A percentile compares a stretch with the other conserved stretches of the same genome.
Conservation (phyloP, 1,284 basidiomycete species). For the Peniophora sp. region DNA sequence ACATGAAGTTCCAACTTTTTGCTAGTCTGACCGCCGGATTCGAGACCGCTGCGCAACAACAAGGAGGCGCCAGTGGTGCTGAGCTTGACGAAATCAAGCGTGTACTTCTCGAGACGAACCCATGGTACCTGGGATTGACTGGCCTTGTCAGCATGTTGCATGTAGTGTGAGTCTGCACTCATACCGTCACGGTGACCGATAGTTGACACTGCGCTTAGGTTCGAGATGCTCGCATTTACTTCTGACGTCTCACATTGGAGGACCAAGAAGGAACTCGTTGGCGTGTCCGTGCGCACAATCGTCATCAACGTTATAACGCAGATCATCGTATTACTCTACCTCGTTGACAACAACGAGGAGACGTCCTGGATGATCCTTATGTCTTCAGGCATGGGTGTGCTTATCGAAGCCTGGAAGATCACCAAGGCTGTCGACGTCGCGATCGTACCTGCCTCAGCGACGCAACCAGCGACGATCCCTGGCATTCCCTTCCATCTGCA, state of each 20-base stretch:
- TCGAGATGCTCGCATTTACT: slow-evolving; percentile 93
- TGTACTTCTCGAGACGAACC: slow-evolving; percentile 91
- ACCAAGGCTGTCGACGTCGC: slow-evolving; percentile 85
- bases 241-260: slow-evolving; percentile 94
- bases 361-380: slow-evolving; percentile 96
- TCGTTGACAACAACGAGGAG: slow-evolving; percentile 92
- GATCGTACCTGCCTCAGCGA: slow-evolving; percentile 46
- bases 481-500: slow-evolving; percentile 2
- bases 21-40: slow-evolving; percentile 77
- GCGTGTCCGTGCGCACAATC: slow-evolving; percentile 82
- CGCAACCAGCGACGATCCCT: no score
- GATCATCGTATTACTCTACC: slow-evolving; percentile 83
- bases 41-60: slow-evolving; percentile 72
- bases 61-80: slow-evolving; percentile 50
- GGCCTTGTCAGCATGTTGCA: slow-evolving; percentile 82
- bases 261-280: slow-evolving; percentile 81
- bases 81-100: slow-evolving; percentile 93
- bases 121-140: slow-evolving; percentile 81
- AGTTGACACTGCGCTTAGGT: slow-evolving; percentile 33
- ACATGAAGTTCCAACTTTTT: slow-evolving; percentile 81
- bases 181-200: no score
- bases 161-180: slow-evolving; percentile 70
- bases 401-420: slow-evolving; percentile 97
- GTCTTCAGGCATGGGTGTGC: slow-evolving; percentile 79
- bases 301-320: slow-evolving; percentile 92